Percentiles rank a stretch among this genome's conserved stretches.
Evolutionary conservation across 345 rosid species (phyloP).

Genomic region (Populus deltoides): DNA sequence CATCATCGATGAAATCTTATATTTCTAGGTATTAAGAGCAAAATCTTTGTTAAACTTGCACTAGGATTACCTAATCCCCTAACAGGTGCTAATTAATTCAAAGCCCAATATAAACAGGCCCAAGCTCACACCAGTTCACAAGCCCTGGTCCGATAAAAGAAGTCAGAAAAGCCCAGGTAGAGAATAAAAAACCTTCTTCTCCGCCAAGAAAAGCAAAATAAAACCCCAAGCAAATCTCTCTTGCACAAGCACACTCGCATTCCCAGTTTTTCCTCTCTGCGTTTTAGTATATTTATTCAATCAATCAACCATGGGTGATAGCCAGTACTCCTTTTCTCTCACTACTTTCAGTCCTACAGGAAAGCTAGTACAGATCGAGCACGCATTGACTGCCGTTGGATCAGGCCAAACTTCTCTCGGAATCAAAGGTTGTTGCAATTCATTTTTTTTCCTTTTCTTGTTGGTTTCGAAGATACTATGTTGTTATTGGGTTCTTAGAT

Average conservation of each 20-base stretch:
- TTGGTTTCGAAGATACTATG: neutral
- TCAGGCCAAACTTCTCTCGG: constrained; percentile 95
- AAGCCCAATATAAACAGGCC: neutral
- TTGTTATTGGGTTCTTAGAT: neutral
- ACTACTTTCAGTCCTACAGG: constrained; percentile 99
- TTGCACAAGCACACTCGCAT: neutral
- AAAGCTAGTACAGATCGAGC: constrained; percentile 97
- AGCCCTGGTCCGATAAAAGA: neutral
- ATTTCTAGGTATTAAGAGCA: too few species aligned
- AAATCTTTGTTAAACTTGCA: too few species aligned
- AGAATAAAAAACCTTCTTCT: neutral
- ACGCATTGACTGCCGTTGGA: constrained; percentile 89
- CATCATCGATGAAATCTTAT: too few species aligned
- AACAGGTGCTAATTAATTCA: neutral
- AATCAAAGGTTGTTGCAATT: constrained; percentile 55
- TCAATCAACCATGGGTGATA: constrained; percentile 65
- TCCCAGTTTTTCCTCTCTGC: neutral
- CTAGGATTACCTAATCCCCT: too few species aligned
- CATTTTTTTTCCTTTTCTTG: neutral
- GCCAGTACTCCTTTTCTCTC: constrained; percentile 92
- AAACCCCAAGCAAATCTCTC: neutral
- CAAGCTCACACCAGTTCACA: neutral
- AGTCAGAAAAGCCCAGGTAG: neutral
- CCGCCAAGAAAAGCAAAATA: neutral
- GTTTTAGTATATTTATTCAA: neutral